Evolutionary conservation across 169 alveolate species (phyloP), one percentile per base, ranked within the genome.

Genomic region (Babesia bovis): DNA sequence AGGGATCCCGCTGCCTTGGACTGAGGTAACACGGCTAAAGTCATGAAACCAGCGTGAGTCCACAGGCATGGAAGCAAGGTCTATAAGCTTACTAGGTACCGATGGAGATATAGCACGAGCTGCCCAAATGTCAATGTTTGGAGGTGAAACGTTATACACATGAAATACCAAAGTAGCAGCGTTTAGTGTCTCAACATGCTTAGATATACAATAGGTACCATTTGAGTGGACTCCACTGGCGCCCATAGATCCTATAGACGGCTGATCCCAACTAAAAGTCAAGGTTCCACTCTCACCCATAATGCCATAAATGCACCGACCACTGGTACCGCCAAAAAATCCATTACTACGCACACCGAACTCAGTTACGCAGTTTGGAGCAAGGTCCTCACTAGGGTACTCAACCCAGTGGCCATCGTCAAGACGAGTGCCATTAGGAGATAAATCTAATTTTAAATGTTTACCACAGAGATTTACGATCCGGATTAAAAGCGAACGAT

Each of bases 91-190:
- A 30, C 52, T 42, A n/a, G 71, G 40, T 23, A 25, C 57, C 33
- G 42, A 35, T 0, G 85, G 85, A 19, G 72, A 65, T 41, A 78
- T 57, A 19, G 82, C 81, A 47, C 49, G 66, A 6, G 86, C 88
- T 12, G 69, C 66, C 78, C 69, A 61, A 28, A 71, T 12, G 44
- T 82, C 57, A 9, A 71, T 19, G 28, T 91, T 91, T 17, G 90
- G 90, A 53, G 68, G 63, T 15, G 69, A 47, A 26, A 85, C 82
- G 63, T 90, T 94, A 26, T 88, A 66, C 28, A 92, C 76, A 79
- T 92, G 96, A 69, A 90, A 90, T 13, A 89, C 73, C n/a, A 89
- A 72, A 7, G 91, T 75, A 30, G 94, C 90, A 59, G 87, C 95
- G 57, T 92, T 90, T 44, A 78, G 57, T 49, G 90, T 65, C 60